Conservation (phyloP, 2,329 filamentous ascomycete genomes). For the Colletotrichum higginsianum region DNA sequence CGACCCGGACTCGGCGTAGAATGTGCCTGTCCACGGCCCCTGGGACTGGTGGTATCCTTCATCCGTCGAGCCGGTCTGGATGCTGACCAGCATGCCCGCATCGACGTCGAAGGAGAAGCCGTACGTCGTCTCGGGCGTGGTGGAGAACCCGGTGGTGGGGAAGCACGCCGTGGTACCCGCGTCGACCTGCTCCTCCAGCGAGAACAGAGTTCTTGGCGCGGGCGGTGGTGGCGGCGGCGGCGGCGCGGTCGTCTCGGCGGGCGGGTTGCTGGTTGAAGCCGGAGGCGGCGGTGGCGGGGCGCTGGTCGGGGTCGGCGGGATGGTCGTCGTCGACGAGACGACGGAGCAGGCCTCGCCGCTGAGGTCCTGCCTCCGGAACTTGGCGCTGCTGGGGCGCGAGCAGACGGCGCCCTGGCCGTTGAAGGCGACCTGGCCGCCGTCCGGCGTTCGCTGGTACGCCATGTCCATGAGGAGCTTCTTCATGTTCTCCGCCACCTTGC, state of each 20-base stretch:
- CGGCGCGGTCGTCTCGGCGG: neutral
- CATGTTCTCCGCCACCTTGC: constrained; percentile 19
- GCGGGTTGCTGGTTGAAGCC: neutral
- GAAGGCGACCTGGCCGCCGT: constrained; percentile 5
- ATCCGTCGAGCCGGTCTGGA: constrained; percentile 4
- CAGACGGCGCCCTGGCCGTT: constrained; percentile 17
- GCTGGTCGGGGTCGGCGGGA: neutral
- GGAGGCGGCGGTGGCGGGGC: neutral
- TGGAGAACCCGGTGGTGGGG: neutral
- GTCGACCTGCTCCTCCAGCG: neutral
- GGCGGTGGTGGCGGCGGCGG: constrained; percentile 5
- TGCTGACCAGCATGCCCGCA: constrained; percentile 10
- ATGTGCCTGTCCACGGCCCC: constrained; percentile 20
- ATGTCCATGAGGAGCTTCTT: constrained; percentile 12
- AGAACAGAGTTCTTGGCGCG: constrained; percentile 1
- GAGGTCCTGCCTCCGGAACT: constrained; percentile 8
- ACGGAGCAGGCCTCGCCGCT: constrained; percentile 17
- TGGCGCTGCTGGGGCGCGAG: neutral
- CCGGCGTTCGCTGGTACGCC: constrained; percentile 8
- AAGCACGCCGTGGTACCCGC: constrained; percentile 7
- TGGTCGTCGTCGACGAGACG: constrained; percentile 6
- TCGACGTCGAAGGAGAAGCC: constrained; percentile 21
- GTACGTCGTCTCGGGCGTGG: neutral
- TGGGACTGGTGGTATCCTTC: constrained; percentile 20
- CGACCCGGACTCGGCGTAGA: constrained; percentile 3